These are phyloP conservation scores for Paecilomyces variotii DNA, from an alignment of 2,329 filamentous ascomycete species.

Conservation along the genomic window DNA sequence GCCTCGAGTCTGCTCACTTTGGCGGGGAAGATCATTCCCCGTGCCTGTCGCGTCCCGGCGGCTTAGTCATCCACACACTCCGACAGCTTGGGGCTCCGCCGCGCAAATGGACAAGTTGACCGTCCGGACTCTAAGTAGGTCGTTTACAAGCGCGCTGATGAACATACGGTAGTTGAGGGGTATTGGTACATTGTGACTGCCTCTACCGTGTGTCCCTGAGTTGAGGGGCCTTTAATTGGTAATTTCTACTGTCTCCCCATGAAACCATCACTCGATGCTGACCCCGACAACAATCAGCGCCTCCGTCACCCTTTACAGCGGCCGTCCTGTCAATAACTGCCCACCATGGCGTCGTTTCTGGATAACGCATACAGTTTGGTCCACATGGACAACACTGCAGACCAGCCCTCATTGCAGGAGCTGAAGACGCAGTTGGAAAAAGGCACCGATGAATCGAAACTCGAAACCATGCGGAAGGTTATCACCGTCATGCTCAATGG, in stretches of 20 bases:
- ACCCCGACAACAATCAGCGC: slow-evolving; percentile 10
- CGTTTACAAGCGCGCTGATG: slow-evolving; percentile 26
- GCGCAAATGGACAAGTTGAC: slow-evolving; percentile 36
- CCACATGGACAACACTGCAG: slow-evolving; percentile 93
- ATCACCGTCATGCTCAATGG: slow-evolving; percentile 97
- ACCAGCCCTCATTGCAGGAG: slow-evolving; percentile 83
- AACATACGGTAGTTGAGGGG: slow-evolving; percentile 29
- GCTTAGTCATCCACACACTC: slow-evolving; percentile 41
- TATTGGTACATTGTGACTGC: slow-evolving; percentile 22
- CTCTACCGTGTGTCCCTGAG: slow-evolving; percentile 14
- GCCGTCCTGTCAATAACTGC: slow-evolving; percentile 12
- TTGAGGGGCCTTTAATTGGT: slow-evolving; percentile 22
- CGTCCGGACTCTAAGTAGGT: slow-evolving; percentile 23
- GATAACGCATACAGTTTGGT: slow-evolving; percentile 95
- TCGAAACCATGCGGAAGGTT: slow-evolving; percentile 94
- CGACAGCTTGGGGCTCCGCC: slow-evolving; percentile 25
- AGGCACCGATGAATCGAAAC: slow-evolving; percentile 83
- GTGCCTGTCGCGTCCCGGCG: slow-evolving; percentile 6
- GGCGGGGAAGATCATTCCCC: slow-evolving; percentile 1
- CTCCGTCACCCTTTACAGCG: slow-evolving; percentile 15
- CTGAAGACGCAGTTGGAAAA: slow-evolving; percentile 90
- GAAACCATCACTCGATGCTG: slow-evolving; percentile 16
- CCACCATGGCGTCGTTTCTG: slow-evolving; percentile 85
- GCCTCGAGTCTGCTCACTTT: not conserved
- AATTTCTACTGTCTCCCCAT: slow-evolving; percentile 10